Base-by-base conservation (phyloP, 768 basidiomycete species). In the Russula foetens region DNA sequence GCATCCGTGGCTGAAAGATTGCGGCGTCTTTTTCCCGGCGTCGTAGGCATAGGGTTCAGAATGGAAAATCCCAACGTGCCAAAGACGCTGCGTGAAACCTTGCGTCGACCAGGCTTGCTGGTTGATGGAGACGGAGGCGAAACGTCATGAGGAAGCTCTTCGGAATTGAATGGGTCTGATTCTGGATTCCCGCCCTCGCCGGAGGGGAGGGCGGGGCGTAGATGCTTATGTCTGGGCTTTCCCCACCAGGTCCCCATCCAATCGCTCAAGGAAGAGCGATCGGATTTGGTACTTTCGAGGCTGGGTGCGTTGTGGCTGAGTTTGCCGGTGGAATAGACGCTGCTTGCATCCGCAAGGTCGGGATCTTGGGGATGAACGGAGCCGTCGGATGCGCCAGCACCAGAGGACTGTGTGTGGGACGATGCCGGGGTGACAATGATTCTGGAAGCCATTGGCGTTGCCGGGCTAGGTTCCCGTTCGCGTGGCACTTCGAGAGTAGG, bases 161-260 rank as follows among this genome's bases (percentile, higher is more conserved):
- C 31, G 23, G 63, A 61, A 43, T 66, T 51, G 5, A 15, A 2
- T n/a, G 38, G 28, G 17, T 63, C 65, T 23, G 58, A 53, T 41
- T 62, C 57, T 2, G 53, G 33, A 11, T 24, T 8, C 9, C 45
- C 58, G 21, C 66, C 61, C 28, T 48, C 58, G 4, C 9, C 35
- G 1, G 55, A 26, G 6, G 62, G 55, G 14, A 59, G 52, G n/a
- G 70, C 19, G 50, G 66, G 58, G 24, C 71, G 68, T n/a, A 66
- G 60, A 19, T 64, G 62, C 58, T 70, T 75, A 38, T 69, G 48
- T 64, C 72, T 81, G 35, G 81, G 77, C 69, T 84, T 84, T 19
- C 74, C 76, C 78, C 87, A 85, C 84, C 82, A 88, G 0, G 81
- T 83, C 0, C 88, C 87, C 78, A 90, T 82, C 89, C 89, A 91